Evolutionary conservation across 768 basidiomycete genomes (phyloP).

Genomic region (Chalciporus piperatus): DNA sequence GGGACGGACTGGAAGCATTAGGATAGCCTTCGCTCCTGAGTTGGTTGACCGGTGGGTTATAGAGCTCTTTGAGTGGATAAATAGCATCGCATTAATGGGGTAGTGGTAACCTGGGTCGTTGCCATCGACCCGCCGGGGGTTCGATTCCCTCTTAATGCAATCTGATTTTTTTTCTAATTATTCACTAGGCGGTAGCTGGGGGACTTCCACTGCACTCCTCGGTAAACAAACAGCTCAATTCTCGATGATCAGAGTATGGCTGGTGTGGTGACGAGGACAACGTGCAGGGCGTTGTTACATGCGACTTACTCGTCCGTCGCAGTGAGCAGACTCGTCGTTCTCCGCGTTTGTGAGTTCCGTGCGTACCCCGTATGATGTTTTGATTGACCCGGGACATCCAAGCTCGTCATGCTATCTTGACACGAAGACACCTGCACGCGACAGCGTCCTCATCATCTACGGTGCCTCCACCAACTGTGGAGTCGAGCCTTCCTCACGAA

Average conservation of each 20-base stretch:
- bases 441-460: background rate
- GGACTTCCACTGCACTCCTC: too few relatives aligned
- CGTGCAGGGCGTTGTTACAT: background rate
- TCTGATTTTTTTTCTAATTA: background rate
- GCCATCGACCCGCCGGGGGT: conserved; percentile 85
- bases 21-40: too few relatives aligned
- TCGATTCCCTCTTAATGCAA: conserved; percentile 88
- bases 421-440: conserved; percentile 7
- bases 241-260: too few relatives aligned
- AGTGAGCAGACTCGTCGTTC: background rate
- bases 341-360: conserved; percentile 15
- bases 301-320: background rate
- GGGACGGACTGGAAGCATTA: too few relatives aligned
- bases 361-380: background rate
- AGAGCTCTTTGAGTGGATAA: too few relatives aligned
- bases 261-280: background rate
- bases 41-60: too few relatives aligned
- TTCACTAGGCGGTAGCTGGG: background rate
- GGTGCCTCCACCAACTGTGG: background rate
- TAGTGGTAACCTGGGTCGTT: conserved; percentile 68
- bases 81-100: conserved; percentile 50
- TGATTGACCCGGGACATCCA: background rate
- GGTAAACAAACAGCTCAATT: too few relatives aligned
- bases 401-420: background rate
- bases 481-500: background rate